Conservation (phyloP, 1,284 basidiomycete species). For the Puccinia hordei region DNA sequence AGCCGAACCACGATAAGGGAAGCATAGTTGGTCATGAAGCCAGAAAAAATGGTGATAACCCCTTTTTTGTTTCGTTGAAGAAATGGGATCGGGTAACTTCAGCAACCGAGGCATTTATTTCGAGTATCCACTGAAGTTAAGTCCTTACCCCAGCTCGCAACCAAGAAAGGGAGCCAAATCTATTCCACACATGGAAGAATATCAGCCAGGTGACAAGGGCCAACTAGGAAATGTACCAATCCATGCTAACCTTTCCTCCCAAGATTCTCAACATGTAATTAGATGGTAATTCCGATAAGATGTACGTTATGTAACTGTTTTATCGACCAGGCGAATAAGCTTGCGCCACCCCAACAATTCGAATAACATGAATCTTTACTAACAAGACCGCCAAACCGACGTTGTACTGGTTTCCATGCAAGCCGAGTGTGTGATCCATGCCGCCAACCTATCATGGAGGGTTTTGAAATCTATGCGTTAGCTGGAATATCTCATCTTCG, state of each 20-base stretch:
- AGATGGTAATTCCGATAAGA: conserved; percentile 53
- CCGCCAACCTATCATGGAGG: conserved; percentile 27
- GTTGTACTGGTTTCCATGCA: conserved; percentile 39
- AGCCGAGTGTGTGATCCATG: conserved; percentile 11
- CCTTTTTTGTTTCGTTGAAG: not conserved
- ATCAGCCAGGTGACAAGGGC: conserved; percentile 3
- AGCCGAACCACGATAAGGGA: conserved; percentile 27
- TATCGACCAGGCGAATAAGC: too few relatives aligned
- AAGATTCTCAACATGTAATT: conserved; percentile 54
- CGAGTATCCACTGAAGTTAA: not conserved
- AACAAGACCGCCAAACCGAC: conserved; percentile 46
- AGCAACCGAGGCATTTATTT: not conserved
- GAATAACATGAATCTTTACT: not conserved
- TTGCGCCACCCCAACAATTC: not conserved
- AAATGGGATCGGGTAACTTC: too few relatives aligned
- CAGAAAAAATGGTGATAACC: conserved; percentile 33
- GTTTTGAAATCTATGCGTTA: not conserved
- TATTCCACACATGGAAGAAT: not conserved
- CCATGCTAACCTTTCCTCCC: conserved; percentile 52
- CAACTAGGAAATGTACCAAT: not conserved
- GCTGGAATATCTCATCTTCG: not conserved
- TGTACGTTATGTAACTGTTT: conserved; percentile 51
- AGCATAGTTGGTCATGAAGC: conserved; percentile 36
- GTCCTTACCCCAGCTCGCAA: conserved; percentile 37
- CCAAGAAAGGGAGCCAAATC: conserved; percentile 47